Evolutionary conservation across 2,329 filamentous ascomycete species (phyloP).

Genomic region (Botrytis aclada): DNA sequence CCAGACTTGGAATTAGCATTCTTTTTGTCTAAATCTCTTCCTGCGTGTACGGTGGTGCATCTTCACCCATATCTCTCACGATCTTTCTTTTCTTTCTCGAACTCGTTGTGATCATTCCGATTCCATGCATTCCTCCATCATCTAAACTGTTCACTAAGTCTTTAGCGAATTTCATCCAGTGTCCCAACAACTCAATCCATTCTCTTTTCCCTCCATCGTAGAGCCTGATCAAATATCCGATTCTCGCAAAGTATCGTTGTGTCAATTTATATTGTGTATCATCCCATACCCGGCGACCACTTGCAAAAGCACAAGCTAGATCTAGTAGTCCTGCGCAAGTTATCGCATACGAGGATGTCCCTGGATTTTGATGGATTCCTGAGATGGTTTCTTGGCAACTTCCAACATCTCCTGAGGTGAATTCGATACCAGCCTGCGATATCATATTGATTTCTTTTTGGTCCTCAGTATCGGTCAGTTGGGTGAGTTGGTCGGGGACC

Average conservation of each 20-base stretch:
- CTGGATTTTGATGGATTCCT: not conserved
- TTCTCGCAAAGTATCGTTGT: not conserved
- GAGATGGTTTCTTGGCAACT: not conserved
- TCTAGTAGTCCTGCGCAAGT: not conserved
- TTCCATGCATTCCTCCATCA: not conserved
- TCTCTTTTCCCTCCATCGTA: not conserved
- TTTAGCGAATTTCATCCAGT: not conserved
- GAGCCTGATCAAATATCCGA: not conserved
- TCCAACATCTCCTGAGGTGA: not conserved
- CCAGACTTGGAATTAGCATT: not conserved
- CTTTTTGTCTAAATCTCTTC: not conserved
- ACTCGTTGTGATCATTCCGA: not conserved
- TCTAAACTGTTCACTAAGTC: not conserved
- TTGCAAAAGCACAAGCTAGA: not conserved
- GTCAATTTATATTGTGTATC: not conserved
- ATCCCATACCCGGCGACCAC: not conserved
- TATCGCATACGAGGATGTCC: not conserved
- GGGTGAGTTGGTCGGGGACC: not conserved
- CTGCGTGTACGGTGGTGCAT: not conserved
- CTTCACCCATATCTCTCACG: not conserved
- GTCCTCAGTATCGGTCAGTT: not conserved
- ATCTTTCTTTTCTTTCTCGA: not conserved
- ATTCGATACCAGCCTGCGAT: not conserved
- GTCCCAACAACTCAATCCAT: not conserved
- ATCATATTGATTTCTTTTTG: not conserved